Percentiles rank a stretch among this genome's conserved stretches.
Conservation (phyloP, 495 filamentous ascomycete species). For the Penicillium psychrofluorescens region DNA sequence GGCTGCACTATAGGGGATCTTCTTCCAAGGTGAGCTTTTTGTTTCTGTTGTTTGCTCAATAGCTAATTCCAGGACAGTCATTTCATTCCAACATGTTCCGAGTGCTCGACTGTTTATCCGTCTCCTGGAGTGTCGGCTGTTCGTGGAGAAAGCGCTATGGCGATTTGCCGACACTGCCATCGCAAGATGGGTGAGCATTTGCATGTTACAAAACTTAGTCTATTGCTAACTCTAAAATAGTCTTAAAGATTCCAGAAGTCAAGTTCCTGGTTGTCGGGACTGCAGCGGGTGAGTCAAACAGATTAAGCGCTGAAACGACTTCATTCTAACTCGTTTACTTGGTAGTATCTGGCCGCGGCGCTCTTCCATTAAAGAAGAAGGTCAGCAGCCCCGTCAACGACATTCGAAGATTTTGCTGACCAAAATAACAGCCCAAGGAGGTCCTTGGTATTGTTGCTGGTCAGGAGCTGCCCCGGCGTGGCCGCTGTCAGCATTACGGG, state of each 20-base stretch:
- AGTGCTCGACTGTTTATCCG: constrained; percentile 66
- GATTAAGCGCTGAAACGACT: not conserved
- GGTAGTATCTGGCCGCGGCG: constrained; percentile 22
- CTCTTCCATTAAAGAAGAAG: constrained; percentile 48
- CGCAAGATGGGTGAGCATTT: constrained; percentile 59
- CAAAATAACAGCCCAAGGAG: constrained; percentile 41
- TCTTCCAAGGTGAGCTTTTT: constrained; percentile 57
- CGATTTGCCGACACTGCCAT: constrained; percentile 77
- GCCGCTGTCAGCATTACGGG: constrained; percentile 71
- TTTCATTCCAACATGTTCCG: constrained; percentile 75
- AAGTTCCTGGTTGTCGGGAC: constrained; percentile 69
- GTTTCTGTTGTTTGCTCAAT: not conserved
- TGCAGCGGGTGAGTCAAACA: constrained; percentile 31
- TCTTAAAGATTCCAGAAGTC: constrained; percentile 70
- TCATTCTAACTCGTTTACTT: constrained; percentile 12
- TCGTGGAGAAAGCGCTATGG: constrained; percentile 67
- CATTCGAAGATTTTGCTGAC: not conserved
- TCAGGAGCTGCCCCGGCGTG: constrained; percentile 66
- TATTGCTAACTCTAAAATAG: constrained; percentile 8
- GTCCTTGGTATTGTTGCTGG: constrained; percentile 73
- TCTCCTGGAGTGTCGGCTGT: constrained; percentile 61
- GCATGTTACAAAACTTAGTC: not conserved
- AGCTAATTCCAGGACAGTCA: constrained; percentile 37
- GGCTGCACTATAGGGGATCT: constrained; percentile 75
- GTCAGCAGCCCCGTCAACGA: constrained; percentile 11